Conservation (phyloP, 139 green algal genomes). For the Raphidocelis subcapitata region DNA sequence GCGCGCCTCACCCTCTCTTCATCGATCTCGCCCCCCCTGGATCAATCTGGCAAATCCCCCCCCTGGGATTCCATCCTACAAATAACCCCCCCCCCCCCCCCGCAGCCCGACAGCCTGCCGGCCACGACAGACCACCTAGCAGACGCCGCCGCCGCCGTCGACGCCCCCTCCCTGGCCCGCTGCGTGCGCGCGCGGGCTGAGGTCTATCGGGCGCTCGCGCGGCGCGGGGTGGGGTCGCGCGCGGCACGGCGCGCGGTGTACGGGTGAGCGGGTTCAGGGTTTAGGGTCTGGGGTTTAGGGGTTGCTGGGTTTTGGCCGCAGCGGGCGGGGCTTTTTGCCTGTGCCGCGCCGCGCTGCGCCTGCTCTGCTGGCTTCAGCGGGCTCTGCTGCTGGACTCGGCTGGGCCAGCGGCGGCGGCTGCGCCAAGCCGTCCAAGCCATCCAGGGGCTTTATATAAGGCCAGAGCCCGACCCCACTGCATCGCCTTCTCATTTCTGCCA, state of each 20-base stretch:
- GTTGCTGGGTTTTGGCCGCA: too few species aligned
- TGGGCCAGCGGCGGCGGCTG: background rate
- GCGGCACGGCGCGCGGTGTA: constrained; percentile 17
- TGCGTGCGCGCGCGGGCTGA: constrained; percentile 4
- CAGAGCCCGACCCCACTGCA: background rate
- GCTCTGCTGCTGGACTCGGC: background rate
- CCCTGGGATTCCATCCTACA: background rate
- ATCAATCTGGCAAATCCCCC: background rate
- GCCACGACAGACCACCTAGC: background rate
- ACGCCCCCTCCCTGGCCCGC: constrained; percentile 7
- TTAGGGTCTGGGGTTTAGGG: background rate
- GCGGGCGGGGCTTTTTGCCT: too few species aligned
- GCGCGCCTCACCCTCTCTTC: background rate
- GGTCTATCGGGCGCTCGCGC: constrained; percentile 14
- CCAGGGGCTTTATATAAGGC: background rate
- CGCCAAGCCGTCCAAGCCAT: background rate
- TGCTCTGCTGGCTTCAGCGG: background rate
- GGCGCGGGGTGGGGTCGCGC: background rate
- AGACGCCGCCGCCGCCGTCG: background rate
- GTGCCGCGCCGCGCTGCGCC: background rate
- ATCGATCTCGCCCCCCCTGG: background rate
- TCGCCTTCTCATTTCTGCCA: too few species aligned
- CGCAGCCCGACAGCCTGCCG: constrained; percentile 11
- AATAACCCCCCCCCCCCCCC: background rate
- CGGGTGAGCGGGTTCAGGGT: background rate